Evolutionary conservation across 1,139 yeast genomes (phyloP), one percentile per base, ranked within the genome.

Genomic region (Candida pseudoviswanathii): DNA sequence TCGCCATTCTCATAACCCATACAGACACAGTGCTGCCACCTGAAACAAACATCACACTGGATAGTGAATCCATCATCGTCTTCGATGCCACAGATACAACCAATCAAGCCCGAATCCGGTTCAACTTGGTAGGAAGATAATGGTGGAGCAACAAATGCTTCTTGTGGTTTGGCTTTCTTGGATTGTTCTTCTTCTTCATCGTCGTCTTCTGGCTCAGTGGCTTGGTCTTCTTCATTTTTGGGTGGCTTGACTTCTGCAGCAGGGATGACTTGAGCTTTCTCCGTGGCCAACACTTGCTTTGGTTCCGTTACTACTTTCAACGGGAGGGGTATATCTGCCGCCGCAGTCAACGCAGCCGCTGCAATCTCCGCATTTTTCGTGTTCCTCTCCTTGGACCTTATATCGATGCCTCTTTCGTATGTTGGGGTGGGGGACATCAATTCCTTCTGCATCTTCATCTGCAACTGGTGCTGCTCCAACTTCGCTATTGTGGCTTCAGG

Each of bases 41-140:
- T 82, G 66, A 81, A 86, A 66, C 98, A 92, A 43, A 82, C 78
- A 64, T 91, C 97, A 70, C 98, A 92, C 66, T 91, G 97, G 53
- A 92, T 88, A 1, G 97, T 91, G 65, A 89, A 90, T 0, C 97
- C 97, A 63, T 92, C 98, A 66, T 92, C 98, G 56, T 92, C 96
- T 50, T 85, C 90, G 56, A 78, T 84, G 0, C 85, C 92, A 72
- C 99, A 92, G 3, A 92, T 82, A 69, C 99, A 92, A 2, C 97
- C 90, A 49, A 92, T 92, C 2, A 85, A 70, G 0, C 97, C 97
- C 3, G 91, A 78, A 62, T 90, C 96, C 1, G 89, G 87, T 54
- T 83, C 89, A 1, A 86, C 90, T 29, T 80, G 79, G 62, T 84
- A 86, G 0, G 79, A 61, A 2, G 51, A 55, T 16, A 76, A 61